phyloP scores from a whole-genome alignment of 2,329 filamentous ascomycete species.

The Amylocarpus encephaloides region DNA sequence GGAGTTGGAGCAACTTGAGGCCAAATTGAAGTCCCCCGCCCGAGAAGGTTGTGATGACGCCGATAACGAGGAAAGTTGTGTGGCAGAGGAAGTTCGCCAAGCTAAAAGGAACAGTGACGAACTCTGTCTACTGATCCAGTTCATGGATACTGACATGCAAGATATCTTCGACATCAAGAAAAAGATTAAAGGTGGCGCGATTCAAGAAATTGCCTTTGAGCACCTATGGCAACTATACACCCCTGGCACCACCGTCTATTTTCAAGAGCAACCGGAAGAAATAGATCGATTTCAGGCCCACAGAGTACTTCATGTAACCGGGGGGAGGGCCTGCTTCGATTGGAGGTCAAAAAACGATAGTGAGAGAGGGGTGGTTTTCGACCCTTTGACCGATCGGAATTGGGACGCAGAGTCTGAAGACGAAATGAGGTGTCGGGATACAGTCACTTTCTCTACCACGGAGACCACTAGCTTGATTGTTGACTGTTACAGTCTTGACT shows the following conservation, averaged over 20 bases:
- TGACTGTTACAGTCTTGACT: neutral
- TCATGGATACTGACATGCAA: neutral
- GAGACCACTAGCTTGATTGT: neutral
- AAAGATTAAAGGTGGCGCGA: neutral
- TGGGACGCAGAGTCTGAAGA: neutral
- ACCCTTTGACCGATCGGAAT: neutral
- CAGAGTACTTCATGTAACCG: neutral
- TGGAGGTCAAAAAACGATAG: neutral
- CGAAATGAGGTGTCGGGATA: neutral
- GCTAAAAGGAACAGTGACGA: neutral
- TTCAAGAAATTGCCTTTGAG: neutral
- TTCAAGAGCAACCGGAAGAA: neutral
- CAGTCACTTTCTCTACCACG: neutral
- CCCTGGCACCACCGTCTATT: neutral
- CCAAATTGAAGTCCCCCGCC: neutral
- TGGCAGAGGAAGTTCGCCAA: neutral
- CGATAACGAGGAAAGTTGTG: neutral
- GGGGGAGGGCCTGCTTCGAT: neutral
- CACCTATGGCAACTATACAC: neutral
- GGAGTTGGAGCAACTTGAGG: neutral
- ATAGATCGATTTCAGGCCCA: neutral
- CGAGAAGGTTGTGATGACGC: neutral
- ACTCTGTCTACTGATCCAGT: neutral
- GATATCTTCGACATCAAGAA: constrained; percentile 1
- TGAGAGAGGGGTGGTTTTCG: neutral